Conservation (phyloP, 2,329 filamentous ascomycete genomes). For the Didymella glomerata region DNA sequence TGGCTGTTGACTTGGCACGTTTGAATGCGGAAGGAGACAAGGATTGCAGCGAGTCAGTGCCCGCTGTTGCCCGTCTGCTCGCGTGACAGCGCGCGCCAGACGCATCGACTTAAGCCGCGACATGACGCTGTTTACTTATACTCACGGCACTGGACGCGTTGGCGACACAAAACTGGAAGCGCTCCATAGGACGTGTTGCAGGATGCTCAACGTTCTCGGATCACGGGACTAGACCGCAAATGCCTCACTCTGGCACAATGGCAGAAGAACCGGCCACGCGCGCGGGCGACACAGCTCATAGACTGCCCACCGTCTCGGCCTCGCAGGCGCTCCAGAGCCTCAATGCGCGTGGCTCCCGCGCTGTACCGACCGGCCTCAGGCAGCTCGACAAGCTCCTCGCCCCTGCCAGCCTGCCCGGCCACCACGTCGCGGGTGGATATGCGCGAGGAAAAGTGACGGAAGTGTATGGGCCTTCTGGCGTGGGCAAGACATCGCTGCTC, state of each 20-base stretch:
- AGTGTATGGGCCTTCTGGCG: constrained; percentile 85
- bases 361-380: constrained; percentile 58
- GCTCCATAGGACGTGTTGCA: constrained; percentile 25
- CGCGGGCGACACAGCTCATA: constrained; percentile 62
- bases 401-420: constrained; percentile 36
- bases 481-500: constrained; percentile 84
- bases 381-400: constrained; percentile 57
- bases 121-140: constrained; percentile 2
- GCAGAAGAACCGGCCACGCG: constrained; percentile 36
- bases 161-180: neutral
- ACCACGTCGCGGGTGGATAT: constrained; percentile 61
- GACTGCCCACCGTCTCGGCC: constrained; percentile 78
- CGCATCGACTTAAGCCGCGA: constrained; percentile 22
- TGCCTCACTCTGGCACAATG: constrained; percentile 31
- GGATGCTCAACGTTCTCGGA: constrained; percentile 24
- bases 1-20: constrained; percentile 16
- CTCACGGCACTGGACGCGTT: neutral
- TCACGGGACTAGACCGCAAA: constrained; percentile 33
- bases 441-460: constrained; percentile 82
- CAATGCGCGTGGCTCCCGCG: constrained; percentile 58
- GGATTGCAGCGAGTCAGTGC: constrained; percentile 35
- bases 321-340: constrained; percentile 73
- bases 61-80: constrained; percentile 24
- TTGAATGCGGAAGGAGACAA: constrained; percentile 28
- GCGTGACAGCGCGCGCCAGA: constrained; percentile 33